Percentiles rank a stretch among this genome's conserved stretches.
Evolutionary conservation across 495 filamentous ascomycete genomes (phyloP).

Genomic region (Rhizodiscina lignyota): DNA sequence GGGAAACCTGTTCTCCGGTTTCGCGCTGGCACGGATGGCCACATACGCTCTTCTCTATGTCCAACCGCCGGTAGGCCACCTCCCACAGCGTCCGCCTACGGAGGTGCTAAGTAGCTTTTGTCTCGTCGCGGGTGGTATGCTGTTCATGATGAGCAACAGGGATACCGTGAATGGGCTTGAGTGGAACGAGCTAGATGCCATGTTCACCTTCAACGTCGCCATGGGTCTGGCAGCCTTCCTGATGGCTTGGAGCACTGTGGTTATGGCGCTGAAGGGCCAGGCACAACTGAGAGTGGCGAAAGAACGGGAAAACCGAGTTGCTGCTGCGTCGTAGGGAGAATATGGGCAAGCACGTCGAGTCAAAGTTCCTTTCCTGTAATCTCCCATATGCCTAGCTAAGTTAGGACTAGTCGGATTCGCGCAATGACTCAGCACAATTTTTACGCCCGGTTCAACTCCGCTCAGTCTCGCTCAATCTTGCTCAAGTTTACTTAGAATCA

Average conservation of each 20-base stretch:
- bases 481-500: no score
- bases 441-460: no score
- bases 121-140: slow-evolving; percentile 66
- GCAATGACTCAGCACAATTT: no score
- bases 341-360: no score
- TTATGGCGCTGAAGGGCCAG: slow-evolving; percentile 84
- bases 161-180: slow-evolving; percentile 69
- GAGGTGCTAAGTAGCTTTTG: slow-evolving; percentile 79
- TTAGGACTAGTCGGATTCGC: no score
- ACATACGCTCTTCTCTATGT: slow-evolving; percentile 76
- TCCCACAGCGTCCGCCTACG: slow-evolving; percentile 81
- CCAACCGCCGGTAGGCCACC: slow-evolving; percentile 64
- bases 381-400: no score
- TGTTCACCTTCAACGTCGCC: slow-evolving; percentile 86
- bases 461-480: no score
- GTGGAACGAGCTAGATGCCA: slow-evolving; percentile 53
- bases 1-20: slow-evolving; percentile 74
- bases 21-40: slow-evolving; percentile 56
- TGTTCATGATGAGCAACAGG: slow-evolving; percentile 78
- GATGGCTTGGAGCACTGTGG: slow-evolving; percentile 68
- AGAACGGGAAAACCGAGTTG: no score
- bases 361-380: no score
- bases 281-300: no score
- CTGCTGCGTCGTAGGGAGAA: no score
- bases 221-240: slow-evolving; percentile 70